Evolutionary conservation across 1,139 yeast species (phyloP), one percentile per base, ranked within the genome.

Genomic region (Yamadazyma diospyri): DNA sequence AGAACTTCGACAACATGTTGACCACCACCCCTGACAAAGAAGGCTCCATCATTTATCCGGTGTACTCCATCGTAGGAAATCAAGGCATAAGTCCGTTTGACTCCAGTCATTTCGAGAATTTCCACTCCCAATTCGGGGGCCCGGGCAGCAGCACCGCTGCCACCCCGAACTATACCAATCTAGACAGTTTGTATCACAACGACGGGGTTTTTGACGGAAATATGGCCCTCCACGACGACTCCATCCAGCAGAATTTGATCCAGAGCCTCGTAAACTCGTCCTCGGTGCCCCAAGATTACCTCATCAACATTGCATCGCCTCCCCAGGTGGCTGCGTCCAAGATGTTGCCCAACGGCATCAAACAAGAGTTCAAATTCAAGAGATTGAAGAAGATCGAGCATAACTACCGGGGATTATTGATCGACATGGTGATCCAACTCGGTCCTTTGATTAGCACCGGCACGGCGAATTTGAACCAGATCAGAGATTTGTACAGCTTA

Each of bases 11-110:
- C 40, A 58, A 59, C 41, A 46, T 56, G 36, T 45, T 49, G 21
- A 48, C 42, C 13, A 26, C 50, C 33, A 36, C 51, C 37, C 39
- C 52, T 35, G 54, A 50, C 23, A 40, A 46, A 16, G 53, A 51
- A 20, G 37, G 45, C 16, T 49, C 61, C 19, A 63, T 66, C 35
- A 59, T 65, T 9, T 66, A 64, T 34, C 72, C 72, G 1, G 62
- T 65, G 10, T 66, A 67, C 40, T 53, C 64, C 10, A 49, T 61
- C 21, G 49, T 37, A 8, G 43, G 41, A 27, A 43, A 37, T 19
- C 36, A 36, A 25, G 39, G 39, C 2, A 4, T 27, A 11, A 36
- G 39, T 32, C 39, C 39, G 2, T 36, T 36, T 30, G 35, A 29
- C 15, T 12, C 18, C 5, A 30, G 19, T 15, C 17, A 25, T 15